Evolutionary conservation across 495 filamentous ascomycete species (phyloP).

Genomic region (Penicillium desertorum): DNA sequence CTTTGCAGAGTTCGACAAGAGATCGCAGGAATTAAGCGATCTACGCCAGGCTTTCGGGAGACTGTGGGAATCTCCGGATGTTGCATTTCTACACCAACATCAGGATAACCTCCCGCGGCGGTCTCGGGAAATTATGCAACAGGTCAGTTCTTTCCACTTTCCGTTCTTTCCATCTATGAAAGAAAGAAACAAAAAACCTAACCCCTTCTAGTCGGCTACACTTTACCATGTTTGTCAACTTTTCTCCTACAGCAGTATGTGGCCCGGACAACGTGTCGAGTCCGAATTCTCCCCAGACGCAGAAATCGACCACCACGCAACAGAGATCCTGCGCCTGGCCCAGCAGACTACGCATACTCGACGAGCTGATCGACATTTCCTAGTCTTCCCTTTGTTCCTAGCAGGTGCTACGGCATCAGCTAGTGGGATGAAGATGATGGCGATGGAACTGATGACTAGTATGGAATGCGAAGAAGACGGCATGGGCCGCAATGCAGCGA

Average conservation of each 20-base stretch:
- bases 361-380: slow-evolving; percentile 44
- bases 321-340: slow-evolving; percentile 47
- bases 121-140: slow-evolving; percentile 46
- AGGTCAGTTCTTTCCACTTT: slow-evolving; percentile 35
- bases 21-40: slow-evolving; percentile 27
- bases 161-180: background rate
- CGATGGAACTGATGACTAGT: slow-evolving; percentile 49
- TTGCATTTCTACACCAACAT: slow-evolving; percentile 35
- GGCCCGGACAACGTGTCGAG: slow-evolving; percentile 45
- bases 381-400: slow-evolving; percentile 59
- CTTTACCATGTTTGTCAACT: slow-evolving; percentile 52
- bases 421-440: slow-evolving; percentile 47
- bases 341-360: slow-evolving; percentile 30
- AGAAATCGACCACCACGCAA: slow-evolving; percentile 44
- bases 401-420: slow-evolving; percentile 48
- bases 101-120: slow-evolving; percentile 41
- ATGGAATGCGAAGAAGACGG: slow-evolving; percentile 50
- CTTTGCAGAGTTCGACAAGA: slow-evolving; percentile 19
- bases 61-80: slow-evolving; percentile 45
- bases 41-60: slow-evolving; percentile 41
- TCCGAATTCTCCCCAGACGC: slow-evolving; percentile 33
- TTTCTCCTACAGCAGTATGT: slow-evolving; percentile 53
- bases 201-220: slow-evolving; percentile 36
- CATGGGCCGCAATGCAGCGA: slow-evolving; percentile 49
- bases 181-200: background rate